Percentiles rank a stretch among this genome's conserved stretches.
These are phyloP conservation scores for Wickerhamiella parazyma DNA, from an alignment of 805 yeast genomes.

Conservation along the genomic window DNA sequence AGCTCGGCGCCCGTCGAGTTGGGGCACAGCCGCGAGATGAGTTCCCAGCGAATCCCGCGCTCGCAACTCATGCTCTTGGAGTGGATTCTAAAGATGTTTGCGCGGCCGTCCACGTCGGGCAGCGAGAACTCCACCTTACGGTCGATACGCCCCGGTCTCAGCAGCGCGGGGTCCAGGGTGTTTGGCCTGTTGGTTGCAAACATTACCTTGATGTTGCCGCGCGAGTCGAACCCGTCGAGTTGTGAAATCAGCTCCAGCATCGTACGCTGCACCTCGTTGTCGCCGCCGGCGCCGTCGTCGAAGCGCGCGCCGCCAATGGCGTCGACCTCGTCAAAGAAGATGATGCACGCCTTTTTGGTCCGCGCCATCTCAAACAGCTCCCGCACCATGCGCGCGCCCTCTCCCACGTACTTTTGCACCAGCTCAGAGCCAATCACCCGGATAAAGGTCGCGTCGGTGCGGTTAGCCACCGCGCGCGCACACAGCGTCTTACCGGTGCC, in stretches of 20 bases:
- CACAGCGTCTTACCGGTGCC: constrained; percentile 98
- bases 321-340: constrained; percentile 95
- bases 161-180: constrained; percentile 91
- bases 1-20: constrained; percentile 98
- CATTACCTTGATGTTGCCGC: constrained; percentile 98
- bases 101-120: constrained; percentile 96
- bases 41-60: constrained; percentile 96
- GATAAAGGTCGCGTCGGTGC: constrained; percentile 97
- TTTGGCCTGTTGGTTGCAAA: constrained; percentile 98
- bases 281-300: constrained; percentile 52
- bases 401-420: constrained; percentile 98
- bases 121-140: constrained; percentile 94
- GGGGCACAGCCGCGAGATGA: constrained; percentile 93
- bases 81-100: constrained; percentile 93
- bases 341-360: constrained; percentile 94
- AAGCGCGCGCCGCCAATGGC: constrained; percentile 99
- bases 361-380: constrained; percentile 98
- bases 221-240: constrained; percentile 95
- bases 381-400: constrained; percentile 99
- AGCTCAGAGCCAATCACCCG: constrained; percentile 97
- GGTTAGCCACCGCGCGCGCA: constrained; percentile 97
- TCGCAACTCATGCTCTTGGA: constrained; percentile 97
- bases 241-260: constrained; percentile 97
- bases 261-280: constrained; percentile 96
- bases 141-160: constrained; percentile 98